A percentile compares a stretch with the other conserved stretches of the same genome.
Evolutionary conservation across 768 basidiomycete species (phyloP).

Genomic region (Calocybe cyanea): DNA sequence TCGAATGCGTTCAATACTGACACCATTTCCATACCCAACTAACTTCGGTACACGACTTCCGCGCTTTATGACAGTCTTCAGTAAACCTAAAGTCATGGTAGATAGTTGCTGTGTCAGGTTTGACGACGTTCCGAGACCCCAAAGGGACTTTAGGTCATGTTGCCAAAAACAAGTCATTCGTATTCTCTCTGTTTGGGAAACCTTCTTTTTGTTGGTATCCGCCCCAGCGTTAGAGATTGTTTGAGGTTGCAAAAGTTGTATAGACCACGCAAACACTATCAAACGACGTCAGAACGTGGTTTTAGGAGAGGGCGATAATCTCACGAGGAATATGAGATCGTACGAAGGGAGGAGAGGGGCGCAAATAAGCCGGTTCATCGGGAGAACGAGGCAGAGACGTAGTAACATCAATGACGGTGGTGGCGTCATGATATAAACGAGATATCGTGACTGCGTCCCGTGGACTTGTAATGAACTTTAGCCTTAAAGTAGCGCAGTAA

Average conservation of each 20-base stretch:
- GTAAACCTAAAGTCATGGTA: conserved; percentile 77
- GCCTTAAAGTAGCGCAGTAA: neutral
- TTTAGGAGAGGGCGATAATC: conserved; percentile 7
- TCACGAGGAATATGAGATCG: conserved; percentile 78
- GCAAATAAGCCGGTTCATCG: conserved; percentile 87
- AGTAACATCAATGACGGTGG: conserved; percentile 84
- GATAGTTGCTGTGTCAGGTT: conserved; percentile 76
- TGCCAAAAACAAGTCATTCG: conserved; percentile 94
- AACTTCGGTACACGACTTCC: conserved; percentile 73
- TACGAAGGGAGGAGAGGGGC: conserved; percentile 90
- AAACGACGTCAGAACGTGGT: conserved; percentile 10
- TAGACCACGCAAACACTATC: conserved; percentile 87
- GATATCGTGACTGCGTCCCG: conserved; percentile 94
- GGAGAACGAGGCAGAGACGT: conserved; percentile 90
- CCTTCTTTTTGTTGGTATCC: conserved; percentile 31
- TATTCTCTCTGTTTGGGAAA: conserved; percentile 35
- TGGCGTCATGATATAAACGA: conserved; percentile 73
- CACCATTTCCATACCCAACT: conserved; percentile 74
- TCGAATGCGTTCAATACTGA: conserved; percentile 72
- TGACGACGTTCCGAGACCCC: conserved; percentile 70
- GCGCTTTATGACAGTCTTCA: conserved; percentile 77
- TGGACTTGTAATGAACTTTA: conserved; percentile 49
- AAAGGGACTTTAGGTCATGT: conserved; percentile 84
- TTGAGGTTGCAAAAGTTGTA: conserved; percentile 59
- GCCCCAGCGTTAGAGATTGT: conserved; percentile 23